Evolutionary conservation across 108 stramenopile species (phyloP), one percentile per base, ranked within the genome.

Genomic region (Nannochloropsis salina): DNA sequence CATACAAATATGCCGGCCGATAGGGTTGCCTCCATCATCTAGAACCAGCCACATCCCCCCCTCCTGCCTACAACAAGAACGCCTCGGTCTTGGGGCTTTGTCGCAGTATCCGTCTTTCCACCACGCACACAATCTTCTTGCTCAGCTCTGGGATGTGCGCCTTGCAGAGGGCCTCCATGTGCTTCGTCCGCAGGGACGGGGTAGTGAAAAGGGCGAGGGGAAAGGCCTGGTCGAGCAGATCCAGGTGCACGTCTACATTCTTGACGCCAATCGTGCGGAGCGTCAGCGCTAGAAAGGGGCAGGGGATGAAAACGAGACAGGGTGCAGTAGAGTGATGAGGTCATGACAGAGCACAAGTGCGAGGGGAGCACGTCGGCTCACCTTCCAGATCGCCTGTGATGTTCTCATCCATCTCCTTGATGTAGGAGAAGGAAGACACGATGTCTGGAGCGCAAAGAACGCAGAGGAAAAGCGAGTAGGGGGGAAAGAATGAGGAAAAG

Each of bases 201-300:
- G 88, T 86, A 21, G 85, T 44, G 81, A 94, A 92, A 51, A 95
- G 87, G 83, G 94, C 93, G 83, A 94, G 82, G 18, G 95, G 95
- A 43, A 95, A 88, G 42, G 89, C 85, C 18, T 89, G 84, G 9
- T 81, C 90, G n/a, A 86, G 90, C 22, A 94, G 89, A 51, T 92
- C 93, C 42, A 86, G 81, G 11, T 80, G 83, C 9, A 93, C 92
- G 82, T 93, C 91, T 44, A 93, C 84, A 80, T 94, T 94, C 87
- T 95, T 95, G 12, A 95, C 86, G 40, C 94, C 95, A 80, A 95
- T 92, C n/a, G 94, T 95, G 12, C 93, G 88, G 11, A 94, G 93
- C 6, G 90, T 89, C 20, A 94, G 82, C 43, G 88, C 81, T 86
- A 94, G 93, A 80, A 95, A 86, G 94, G 20, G 88, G 89, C 15